Conservation (phyloP, 345 rosid genomes). For the Eucalyptus decipiens region DNA sequence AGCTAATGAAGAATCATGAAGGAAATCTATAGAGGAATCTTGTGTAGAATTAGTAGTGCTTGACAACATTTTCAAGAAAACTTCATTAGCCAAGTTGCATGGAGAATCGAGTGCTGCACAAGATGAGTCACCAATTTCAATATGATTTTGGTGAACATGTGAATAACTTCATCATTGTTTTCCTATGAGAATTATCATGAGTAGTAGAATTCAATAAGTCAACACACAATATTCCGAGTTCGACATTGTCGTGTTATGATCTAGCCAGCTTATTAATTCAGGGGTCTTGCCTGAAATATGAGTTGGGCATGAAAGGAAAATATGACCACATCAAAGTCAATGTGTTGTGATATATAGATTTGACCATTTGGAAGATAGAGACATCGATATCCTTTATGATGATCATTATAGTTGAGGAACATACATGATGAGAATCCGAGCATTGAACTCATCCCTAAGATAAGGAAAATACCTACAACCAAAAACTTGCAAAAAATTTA, state of each 20-base stretch:
- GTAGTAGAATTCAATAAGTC: too few relatives aligned
- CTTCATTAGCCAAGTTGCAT: not conserved
- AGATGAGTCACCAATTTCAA: not conserved
- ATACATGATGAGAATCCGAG: accelerated
- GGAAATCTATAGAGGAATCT: too few relatives aligned
- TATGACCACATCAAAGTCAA: not conserved
- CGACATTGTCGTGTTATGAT: not conserved
- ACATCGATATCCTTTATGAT: not conserved
- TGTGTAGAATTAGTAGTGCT: not conserved
- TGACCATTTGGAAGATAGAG: not conserved
- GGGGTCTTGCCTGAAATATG: not conserved
- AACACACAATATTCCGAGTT: too few relatives aligned
- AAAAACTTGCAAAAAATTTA: too few relatives aligned
- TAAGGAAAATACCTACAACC: accelerated
- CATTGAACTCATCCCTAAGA: not conserved
- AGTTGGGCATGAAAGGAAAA: not conserved
- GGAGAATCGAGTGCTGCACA: not conserved
- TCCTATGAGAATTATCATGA: too few relatives aligned
- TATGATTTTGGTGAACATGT: not conserved
- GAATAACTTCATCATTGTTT: too few relatives aligned
- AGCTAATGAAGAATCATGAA: not conserved
- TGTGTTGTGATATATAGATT: not conserved
- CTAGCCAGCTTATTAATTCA: not conserved
- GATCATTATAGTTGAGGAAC: not conserved
- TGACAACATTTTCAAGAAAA: not conserved